Evolutionary conservation across 2,329 filamentous ascomycete species (phyloP), one percentile per base, ranked within the genome.

Genomic region (Hypoxylon sp.): DNA sequence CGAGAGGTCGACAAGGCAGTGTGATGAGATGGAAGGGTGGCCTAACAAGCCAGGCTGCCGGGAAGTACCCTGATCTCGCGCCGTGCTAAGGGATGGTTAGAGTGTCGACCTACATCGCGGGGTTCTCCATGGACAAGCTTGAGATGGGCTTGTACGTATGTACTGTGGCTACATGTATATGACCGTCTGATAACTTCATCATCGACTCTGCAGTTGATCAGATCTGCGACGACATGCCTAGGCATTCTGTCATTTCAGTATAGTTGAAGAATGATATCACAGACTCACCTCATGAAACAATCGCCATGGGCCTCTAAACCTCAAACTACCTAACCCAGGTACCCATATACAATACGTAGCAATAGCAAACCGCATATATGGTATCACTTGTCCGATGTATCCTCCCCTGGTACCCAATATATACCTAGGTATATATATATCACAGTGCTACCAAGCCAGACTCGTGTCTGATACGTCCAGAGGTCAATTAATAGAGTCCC

Each of bases 1-100:
- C 17, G 41, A 53, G 45, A 56, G 33, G 52, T 40, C 38, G 50
- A n/a, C n/a, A 23, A 17, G 21, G 40, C 48, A 38, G 48, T 63
- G 48, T 56, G 52, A 56, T 58, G 23, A 37, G 31, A 52, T 20
- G 37, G 33, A 52, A 17, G 40, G 38, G 46, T 24, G 45, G 31
- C 24, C 40, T 48, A n/a, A n/a, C n/a, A n/a, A n/a, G n/a, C n/a
- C n/a, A n/a, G n/a, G n/a, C n/a, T n/a, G n/a, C n/a, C n/a, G n/a
- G n/a, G n/a, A n/a, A n/a, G n/a, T n/a, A n/a, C n/a, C n/a, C n/a
- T n/a, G n/a, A n/a, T n/a, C n/a, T n/a, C n/a, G n/a, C n/a, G n/a
- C n/a, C n/a, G n/a, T n/a, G n/a, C n/a, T n/a, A 20, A 45, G 27
- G 49, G 20, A 41, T 15, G 42, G 15, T n/a, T 41, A 43, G 50